A percentile compares a stretch with the other conserved stretches of the same genome.
These are phyloP conservation scores for Colletotrichum sansevieriae DNA, from an alignment of 2,329 filamentous ascomycete genomes.

Conservation along the genomic window DNA sequence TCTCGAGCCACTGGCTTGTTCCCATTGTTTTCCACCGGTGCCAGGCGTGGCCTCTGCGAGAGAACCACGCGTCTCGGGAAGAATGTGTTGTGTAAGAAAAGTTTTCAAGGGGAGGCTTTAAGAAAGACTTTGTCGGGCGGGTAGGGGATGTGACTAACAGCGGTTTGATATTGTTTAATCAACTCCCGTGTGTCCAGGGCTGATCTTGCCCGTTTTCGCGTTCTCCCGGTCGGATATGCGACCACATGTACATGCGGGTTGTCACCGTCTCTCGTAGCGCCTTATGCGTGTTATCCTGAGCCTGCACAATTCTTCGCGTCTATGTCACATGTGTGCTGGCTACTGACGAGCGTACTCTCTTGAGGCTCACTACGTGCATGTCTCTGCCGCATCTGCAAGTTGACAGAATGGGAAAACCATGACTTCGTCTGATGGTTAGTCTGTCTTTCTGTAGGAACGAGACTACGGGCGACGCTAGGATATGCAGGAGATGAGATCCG, in stretches of 20 bases:
- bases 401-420: conserved; percentile 22
- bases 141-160: neutral
- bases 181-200: neutral
- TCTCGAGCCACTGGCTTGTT: conserved; percentile 17
- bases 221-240: neutral
- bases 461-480: conserved; percentile 28
- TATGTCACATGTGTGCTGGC: conserved; percentile 30
- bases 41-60: neutral
- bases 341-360: conserved; percentile 16
- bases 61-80: conserved; percentile 8
- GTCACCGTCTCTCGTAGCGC: conserved; percentile 1
- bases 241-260: conserved; percentile 14
- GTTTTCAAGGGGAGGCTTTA: neutral
- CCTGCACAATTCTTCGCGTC: neutral
- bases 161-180: neutral
- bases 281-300: neutral
- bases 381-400: conserved; percentile 35
- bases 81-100: conserved; percentile 1
- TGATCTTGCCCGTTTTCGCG: neutral
- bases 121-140: conserved; percentile 5
- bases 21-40: conserved; percentile 19
- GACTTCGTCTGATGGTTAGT: conserved; percentile 11
- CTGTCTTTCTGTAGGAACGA: conserved; percentile 1
- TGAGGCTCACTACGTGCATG: conserved; percentile 23
- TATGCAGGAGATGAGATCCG: conserved; percentile 38